Evolutionary conservation across 2,329 filamentous ascomycete genomes (phyloP), one percentile per base, ranked within the genome.

Genomic region (Aureobasidium sp.): DNA sequence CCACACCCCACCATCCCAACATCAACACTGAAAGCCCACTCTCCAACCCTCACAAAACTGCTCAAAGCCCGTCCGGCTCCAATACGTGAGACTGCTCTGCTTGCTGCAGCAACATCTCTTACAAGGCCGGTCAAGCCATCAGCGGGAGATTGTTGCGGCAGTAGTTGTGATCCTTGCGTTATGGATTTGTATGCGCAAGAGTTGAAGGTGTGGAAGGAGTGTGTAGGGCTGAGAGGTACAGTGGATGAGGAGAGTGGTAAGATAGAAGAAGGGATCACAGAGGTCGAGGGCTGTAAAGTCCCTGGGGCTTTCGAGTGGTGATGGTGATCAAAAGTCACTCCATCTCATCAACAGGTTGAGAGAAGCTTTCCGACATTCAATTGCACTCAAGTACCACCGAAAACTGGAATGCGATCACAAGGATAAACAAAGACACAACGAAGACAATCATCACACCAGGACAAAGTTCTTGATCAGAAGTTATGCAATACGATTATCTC

Each of bases 141-240:
- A 11, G 56, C 63, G 15, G 63, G 63, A 33, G 63, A 64, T 31
- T 64, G 63, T 22, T 64, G 63, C 37, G 63, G 63, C 9, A 63
- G 61, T 24, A 64, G 63, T 39, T 64, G 63, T 27, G 56, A 64
- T 29, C 62, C 64, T 45, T 65, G 64, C 31, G 62, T 64, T 9
- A 64, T 62, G 64, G 60, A 64, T 35, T 45, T 64, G 1, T 63
- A 61, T 56, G 49, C 53, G 6, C 50, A 64, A 27, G 64, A 64
- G 60, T 11, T 63, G 35, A 62, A 58, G 27, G 56, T 62, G 8
- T 65, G 62, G 60, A 64, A 62, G 19, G 61, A 62, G 44, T 57
- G 61, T 48, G 31, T 12, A 7, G 50, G 11, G 22, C 48, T 27
- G 37, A 35, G 44, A 42, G 24, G 11, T 6, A 1, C 1, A 7